Evolutionary conservation across 139 green algal genomes (phyloP).

Genomic region (Chlorella sp.): DNA sequence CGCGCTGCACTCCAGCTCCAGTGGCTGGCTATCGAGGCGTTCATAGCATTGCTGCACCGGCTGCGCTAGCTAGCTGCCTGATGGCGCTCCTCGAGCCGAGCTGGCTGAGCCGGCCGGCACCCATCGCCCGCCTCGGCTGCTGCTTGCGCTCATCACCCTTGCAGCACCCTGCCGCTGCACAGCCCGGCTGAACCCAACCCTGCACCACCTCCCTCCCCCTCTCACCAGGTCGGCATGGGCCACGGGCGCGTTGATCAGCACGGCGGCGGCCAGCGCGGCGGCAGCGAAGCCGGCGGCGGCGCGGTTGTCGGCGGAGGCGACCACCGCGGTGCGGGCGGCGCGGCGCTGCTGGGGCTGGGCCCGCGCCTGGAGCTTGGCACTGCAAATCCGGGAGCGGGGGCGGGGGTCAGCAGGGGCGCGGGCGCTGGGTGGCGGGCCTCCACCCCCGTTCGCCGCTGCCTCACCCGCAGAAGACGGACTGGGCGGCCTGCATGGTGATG

Average conservation of each 20-base stretch:
- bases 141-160: too few species aligned
- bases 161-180: not conserved
- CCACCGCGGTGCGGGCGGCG: conserved; percentile 12
- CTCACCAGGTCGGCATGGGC: conserved; percentile 38
- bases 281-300: conserved; percentile 16
- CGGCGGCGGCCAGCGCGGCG: conserved; percentile 28
- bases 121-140: too few species aligned
- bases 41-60: too few species aligned
- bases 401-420: not conserved
- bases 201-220: too few species aligned
- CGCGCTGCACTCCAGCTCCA: too few species aligned
- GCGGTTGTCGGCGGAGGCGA: conserved; percentile 17
- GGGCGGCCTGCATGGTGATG: too few species aligned
- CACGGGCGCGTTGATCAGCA: conserved; percentile 32
- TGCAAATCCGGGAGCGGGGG: not conserved
- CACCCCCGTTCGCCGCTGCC: too few species aligned
- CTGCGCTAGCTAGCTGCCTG: too few species aligned
- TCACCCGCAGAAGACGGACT: too few species aligned
- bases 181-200: not conserved
- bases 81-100: too few species aligned
- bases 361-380: conserved; percentile 28
- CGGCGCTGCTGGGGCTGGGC: conserved; percentile 5
- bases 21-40: too few species aligned
- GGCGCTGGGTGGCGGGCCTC: not conserved
- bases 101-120: too few species aligned